phyloP scores from a whole-genome alignment of 2,329 filamentous ascomycete genomes.

The Hymenoscyphus scutula region DNA sequence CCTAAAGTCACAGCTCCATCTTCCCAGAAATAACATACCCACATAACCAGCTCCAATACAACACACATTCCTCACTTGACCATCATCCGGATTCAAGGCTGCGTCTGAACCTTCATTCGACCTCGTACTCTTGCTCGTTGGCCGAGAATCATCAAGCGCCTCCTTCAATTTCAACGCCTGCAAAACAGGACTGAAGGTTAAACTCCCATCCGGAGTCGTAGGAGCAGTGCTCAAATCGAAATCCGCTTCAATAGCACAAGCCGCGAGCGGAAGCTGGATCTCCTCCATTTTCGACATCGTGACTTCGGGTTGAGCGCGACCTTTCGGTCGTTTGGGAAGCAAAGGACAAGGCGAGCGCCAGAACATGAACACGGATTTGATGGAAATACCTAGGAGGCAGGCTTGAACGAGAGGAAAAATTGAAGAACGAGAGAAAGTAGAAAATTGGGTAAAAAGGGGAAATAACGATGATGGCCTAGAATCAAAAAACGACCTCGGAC shows the following conservation, averaged over 20 bases:
- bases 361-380: neutral
- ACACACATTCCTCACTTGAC: constrained; percentile 57
- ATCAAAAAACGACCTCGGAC: neutral
- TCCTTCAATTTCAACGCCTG: constrained; percentile 33
- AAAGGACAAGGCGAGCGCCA: neutral
- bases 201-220: constrained; percentile 45
- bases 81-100: neutral
- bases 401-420: neutral
- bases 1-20: no score
- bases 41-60: constrained; percentile 76
- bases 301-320: neutral
- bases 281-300: neutral
- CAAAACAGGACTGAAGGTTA: constrained; percentile 43
- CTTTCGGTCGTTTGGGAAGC: neutral
- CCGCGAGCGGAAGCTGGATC: neutral
- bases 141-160: constrained; percentile 20
- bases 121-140: neutral
- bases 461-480: neutral
- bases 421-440: neutral
- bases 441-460: neutral
- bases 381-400: neutral
- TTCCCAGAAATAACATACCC: constrained; percentile 54
- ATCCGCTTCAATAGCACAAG: neutral
- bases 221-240: constrained; percentile 41
- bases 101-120: neutral